These are phyloP conservation scores for Orbilia oligospora DNA, from an alignment of 2,329 filamentous ascomycete genomes.

Conservation along the genomic window DNA sequence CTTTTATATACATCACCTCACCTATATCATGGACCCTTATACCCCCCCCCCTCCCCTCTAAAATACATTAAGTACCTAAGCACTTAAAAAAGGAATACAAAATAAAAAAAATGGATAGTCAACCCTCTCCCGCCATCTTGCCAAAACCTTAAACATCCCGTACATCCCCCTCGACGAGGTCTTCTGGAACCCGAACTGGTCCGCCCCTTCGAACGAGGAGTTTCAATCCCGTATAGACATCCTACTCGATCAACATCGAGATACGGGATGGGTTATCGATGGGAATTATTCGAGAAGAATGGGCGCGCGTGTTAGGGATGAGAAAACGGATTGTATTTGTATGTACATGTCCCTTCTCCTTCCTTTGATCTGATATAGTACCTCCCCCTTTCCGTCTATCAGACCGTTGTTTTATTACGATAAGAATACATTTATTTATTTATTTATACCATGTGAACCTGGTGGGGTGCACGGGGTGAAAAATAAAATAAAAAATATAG, in stretches of 20 bases:
- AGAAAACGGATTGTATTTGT: conserved; percentile 56
- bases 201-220: conserved; percentile 30
- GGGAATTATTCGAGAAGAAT: conserved; percentile 48
- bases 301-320: conserved; percentile 8
- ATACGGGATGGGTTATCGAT: conserved; percentile 49
- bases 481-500: conserved; percentile 17
- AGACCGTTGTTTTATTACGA: no score
- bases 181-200: conserved; percentile 49
- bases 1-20: neutral
- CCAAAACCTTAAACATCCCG: conserved; percentile 39
- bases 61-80: neutral
- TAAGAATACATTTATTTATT: no score
- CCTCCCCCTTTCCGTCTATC: neutral
- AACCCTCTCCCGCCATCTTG: conserved; percentile 32
- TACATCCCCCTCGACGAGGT: conserved; percentile 45
- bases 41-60: neutral
- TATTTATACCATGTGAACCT: no score
- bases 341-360: no score
- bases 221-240: conserved; percentile 40
- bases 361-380: no score
- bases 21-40: neutral
- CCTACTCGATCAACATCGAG: conserved; percentile 23
- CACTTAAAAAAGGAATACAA: no score
- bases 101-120: conserved; percentile 28
- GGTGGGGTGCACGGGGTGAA: neutral